Base-by-base conservation (phyloP, 164 flowering plant genomes). In the Platanus orientalis region DNA sequence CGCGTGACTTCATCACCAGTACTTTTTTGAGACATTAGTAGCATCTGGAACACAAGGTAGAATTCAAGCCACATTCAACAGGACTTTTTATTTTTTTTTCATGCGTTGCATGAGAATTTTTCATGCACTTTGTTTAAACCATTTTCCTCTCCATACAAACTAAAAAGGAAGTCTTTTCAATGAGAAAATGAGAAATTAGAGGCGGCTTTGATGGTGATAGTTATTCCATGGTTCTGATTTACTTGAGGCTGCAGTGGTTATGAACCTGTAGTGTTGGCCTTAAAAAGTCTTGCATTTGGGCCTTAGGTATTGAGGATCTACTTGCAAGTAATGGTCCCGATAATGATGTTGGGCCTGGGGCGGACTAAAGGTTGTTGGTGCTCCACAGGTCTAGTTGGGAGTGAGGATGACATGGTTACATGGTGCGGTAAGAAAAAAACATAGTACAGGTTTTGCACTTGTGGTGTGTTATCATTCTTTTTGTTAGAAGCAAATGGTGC, bases 341-440 rank as follows among this genome's bases (percentile, higher is more conserved):
- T 81, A 69, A 13, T 57, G 55, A 44, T 55, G 71, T 61, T 80
- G 87, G 19, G 76, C 6, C 27, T 73, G 83, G 21, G 79, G 55
- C 7, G 74, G 71, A 73, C 62, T 52, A 72, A 66, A n/a, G 87
- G 69, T 57, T 76, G 88, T 36, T 62, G 91, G 44, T 70, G 83
- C 69, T 78, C 80, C 29, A 68, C 53, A n/a, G 79, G 67, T 54
- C 75, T 71, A 53, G 71, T 23, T 17, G 76, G 75, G 9, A 39
- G 73, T 10, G 80, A 54, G 50, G 78, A 69, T 50, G 78, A 85
- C 9, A 83, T 76, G 30, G 80, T 71, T 29, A 84, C 69, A 78
- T 88, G 95, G 56, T 53, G 84, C 7, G 93, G 93, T 60, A 89
- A 72, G 44, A 86, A 93, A 66, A 92, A 85, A 75, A 96, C 95